Conservation (phyloP, 176 grass and related monocot genomes). For the Musa itinerans region DNA sequence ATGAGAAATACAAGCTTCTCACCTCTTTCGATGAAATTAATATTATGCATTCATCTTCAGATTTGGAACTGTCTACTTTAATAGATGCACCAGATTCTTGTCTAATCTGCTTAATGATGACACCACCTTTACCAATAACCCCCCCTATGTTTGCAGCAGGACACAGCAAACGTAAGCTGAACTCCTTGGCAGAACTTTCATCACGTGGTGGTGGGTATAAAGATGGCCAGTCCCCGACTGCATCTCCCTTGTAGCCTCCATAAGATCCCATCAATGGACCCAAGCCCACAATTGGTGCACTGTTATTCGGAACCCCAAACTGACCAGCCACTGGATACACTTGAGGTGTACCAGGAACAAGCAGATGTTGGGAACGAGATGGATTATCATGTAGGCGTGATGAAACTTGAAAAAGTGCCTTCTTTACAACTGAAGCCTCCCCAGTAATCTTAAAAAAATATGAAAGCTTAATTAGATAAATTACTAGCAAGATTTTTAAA, state of each 20-base stretch:
- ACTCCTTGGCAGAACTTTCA: constrained; percentile 73
- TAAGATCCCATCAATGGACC: constrained; percentile 50
- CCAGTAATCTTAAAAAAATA: constrained; percentile 19
- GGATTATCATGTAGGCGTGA: constrained; percentile 90
- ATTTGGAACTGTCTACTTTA: constrained; percentile 64
- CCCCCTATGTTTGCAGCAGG: constrained; percentile 56
- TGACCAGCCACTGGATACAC: constrained; percentile 37
- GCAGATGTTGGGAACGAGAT: constrained; percentile 68
- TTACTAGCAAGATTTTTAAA: too few relatives aligned
- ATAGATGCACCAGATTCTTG: constrained; percentile 93
- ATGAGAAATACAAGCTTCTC: constrained; percentile 1
- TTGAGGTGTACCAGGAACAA: constrained; percentile 42
- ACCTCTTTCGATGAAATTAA: constrained; percentile 91
- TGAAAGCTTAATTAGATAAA: too few relatives aligned
- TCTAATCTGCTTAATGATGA: constrained; percentile 90
- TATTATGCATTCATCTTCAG: constrained; percentile 82
- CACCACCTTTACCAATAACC: constrained; percentile 91
- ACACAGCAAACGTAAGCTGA: constrained; percentile 84
- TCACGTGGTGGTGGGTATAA: constrained; percentile 61
- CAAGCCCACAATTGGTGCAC: constrained; percentile 51
- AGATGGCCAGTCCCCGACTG: constrained; percentile 58
- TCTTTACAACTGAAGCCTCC: constrained; percentile 58
- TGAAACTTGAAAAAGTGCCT: constrained; percentile 76
- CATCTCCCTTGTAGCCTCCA: constrained; percentile 64
- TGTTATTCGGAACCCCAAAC: constrained; percentile 36